Conservation (phyloP, 2,329 filamentous ascomycete genomes). For the Epichloe elymi region DNA sequence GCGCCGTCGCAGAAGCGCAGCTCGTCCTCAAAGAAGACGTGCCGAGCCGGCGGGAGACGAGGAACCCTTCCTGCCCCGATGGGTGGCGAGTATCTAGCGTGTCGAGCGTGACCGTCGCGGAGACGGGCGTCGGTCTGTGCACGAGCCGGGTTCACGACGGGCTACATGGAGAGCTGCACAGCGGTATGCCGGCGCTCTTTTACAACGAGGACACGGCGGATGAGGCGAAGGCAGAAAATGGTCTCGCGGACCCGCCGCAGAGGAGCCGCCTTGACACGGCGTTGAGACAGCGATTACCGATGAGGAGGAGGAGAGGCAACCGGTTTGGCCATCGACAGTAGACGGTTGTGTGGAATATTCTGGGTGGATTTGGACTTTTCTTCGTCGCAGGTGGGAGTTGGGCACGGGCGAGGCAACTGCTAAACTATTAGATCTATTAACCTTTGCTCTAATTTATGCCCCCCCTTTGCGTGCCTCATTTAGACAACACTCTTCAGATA, state of each 20-base stretch:
- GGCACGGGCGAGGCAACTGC: too few species aligned
- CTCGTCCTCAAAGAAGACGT: constrained; percentile 17
- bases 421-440: too few species aligned
- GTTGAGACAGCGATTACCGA: constrained; percentile 7
- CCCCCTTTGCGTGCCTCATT: too few species aligned
- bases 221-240: neutral
- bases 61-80: neutral
- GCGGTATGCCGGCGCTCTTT: constrained; percentile 13
- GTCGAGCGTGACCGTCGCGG: constrained; percentile 14
- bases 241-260: neutral
- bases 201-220: neutral
- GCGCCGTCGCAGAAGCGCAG: constrained; percentile 31
- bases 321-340: too few species aligned
- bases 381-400: too few species aligned
- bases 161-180: constrained; percentile 4
- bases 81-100: neutral
- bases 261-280: constrained; percentile 5
- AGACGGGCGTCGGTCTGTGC: constrained; percentile 19
- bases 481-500: neutral
- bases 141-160: neutral
- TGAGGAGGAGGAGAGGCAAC: neutral
- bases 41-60: constrained; percentile 7
- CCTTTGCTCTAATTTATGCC: too few species aligned
- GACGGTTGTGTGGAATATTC: neutral
- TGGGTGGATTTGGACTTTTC: too few species aligned